Evolutionary conservation across 495 filamentous ascomycete species (phyloP).

Genomic region (Podospora comata): DNA sequence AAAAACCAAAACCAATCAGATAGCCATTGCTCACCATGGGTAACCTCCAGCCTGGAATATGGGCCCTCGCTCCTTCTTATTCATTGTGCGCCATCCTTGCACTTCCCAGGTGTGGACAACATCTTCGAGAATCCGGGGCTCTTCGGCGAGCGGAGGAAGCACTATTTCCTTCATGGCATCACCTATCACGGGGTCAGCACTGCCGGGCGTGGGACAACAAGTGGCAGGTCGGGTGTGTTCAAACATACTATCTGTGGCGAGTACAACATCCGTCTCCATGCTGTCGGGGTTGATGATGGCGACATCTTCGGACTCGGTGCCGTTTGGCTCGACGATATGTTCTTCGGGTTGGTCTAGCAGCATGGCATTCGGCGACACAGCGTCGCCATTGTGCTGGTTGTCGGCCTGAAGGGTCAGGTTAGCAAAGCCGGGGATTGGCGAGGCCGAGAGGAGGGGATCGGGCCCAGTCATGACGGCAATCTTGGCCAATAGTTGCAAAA

Average conservation of each 20-base stretch:
- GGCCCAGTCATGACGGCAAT: neutral
- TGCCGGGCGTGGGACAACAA: conserved; percentile 6
- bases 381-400: conserved; percentile 39
- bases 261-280: conserved; percentile 36
- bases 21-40: conserved; percentile 63
- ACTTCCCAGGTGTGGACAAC: conserved; percentile 79
- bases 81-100: conserved; percentile 68
- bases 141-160: conserved; percentile 58
- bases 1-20: neutral
- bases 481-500: neutral
- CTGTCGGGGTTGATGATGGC: conserved; percentile 74
- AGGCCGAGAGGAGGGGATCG: neutral
- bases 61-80: conserved; percentile 80
- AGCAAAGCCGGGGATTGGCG: conserved; percentile 30
- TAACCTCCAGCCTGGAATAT: conserved; percentile 79
- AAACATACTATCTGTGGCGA: conserved; percentile 65
- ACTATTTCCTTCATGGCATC: conserved; percentile 80
- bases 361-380: conserved; percentile 56
- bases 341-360: conserved; percentile 68
- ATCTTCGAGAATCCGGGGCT: conserved; percentile 74
- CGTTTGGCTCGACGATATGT: conserved; percentile 56
- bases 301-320: conserved; percentile 76
- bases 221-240: conserved; percentile 34
- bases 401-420: conserved; percentile 27
- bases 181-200: conserved; percentile 49